phyloP scores from a whole-genome alignment of 164 flowering plant species.

The Umbellularia californica region DNA sequence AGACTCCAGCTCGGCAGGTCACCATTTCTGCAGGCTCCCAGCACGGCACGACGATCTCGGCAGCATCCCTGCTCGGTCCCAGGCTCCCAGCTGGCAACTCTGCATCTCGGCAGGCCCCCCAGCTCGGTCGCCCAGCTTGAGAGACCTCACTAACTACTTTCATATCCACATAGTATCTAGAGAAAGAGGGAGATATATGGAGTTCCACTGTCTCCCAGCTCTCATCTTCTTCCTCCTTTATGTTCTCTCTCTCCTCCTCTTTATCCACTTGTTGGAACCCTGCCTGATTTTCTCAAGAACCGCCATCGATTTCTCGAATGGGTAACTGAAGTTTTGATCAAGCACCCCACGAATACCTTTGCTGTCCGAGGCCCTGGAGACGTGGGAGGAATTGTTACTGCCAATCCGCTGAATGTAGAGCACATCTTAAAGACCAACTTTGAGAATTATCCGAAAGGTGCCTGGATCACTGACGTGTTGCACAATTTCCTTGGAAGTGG shows the following conservation, averaged over 20 bases:
- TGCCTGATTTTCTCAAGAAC: constrained; percentile 5
- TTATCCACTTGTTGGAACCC: constrained; percentile 6
- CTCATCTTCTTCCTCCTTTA: constrained; percentile 11
- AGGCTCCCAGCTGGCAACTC: too few relatives aligned
- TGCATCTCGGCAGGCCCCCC: too few relatives aligned
- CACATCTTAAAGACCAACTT: constrained; percentile 6
- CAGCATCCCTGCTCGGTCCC: too few relatives aligned
- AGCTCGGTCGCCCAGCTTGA: too few relatives aligned
- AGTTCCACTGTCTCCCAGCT: constrained; percentile 16
- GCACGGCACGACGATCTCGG: too few relatives aligned
- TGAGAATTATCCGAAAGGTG: constrained; percentile 8
- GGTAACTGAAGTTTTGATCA: constrained; percentile 5
- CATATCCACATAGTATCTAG: too few relatives aligned
- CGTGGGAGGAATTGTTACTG: neutral
- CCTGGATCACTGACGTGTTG: neutral
- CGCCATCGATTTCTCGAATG: constrained; percentile 11
- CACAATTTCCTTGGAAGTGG: constrained; percentile 9
- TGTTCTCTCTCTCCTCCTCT: constrained; percentile 21
- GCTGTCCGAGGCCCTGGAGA: neutral
- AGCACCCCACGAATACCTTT: neutral
- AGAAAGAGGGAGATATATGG: too few relatives aligned
- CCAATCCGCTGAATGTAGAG: constrained; percentile 8
- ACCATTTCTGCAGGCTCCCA: too few relatives aligned
- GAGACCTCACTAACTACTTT: too few relatives aligned
- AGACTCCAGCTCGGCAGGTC: too few relatives aligned